These are phyloP conservation scores for Penicillium desertorum DNA, from an alignment of 495 filamentous ascomycete species.

Conservation along the genomic window DNA sequence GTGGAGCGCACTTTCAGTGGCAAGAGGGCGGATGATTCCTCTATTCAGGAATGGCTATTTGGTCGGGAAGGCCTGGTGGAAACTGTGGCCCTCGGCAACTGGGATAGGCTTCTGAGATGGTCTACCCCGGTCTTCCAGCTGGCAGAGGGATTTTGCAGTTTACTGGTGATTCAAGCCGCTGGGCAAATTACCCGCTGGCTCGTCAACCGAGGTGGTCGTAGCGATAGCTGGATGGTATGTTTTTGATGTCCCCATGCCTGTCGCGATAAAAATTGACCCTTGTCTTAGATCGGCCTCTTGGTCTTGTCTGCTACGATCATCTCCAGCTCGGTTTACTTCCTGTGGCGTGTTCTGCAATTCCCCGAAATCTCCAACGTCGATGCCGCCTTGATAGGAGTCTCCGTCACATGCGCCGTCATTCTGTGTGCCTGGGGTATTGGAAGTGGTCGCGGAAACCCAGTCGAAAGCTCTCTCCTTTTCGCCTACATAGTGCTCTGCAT, in stretches of 20 bases:
- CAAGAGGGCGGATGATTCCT: slow-evolving; percentile 61
- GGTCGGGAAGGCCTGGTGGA: slow-evolving; percentile 77
- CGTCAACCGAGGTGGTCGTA: slow-evolving; percentile 80
- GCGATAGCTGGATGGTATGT: slow-evolving; percentile 96
- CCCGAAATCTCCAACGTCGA: slow-evolving; percentile 92
- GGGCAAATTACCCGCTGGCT: slow-evolving; percentile 96
- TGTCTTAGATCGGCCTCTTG: slow-evolving; percentile 74
- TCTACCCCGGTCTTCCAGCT: slow-evolving; percentile 96
- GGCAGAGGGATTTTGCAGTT: slow-evolving; percentile 90
- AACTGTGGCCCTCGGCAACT: slow-evolving; percentile 73
- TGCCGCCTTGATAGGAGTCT: slow-evolving; percentile 86
- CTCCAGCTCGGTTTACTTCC: slow-evolving; percentile 91
- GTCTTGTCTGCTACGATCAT: slow-evolving; percentile 87
- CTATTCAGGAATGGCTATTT: slow-evolving; percentile 78
- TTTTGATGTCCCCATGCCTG: slow-evolving; percentile 16
- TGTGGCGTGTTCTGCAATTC: slow-evolving; percentile 92
- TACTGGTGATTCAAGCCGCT: slow-evolving; percentile 91
- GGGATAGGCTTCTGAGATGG: slow-evolving; percentile 87
- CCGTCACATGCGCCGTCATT: slow-evolving; percentile 87
- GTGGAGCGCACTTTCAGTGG: slow-evolving; percentile 75
- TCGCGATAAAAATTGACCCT: slow-evolving; percentile 29
- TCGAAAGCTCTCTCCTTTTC: slow-evolving; percentile 93
- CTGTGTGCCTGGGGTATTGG: slow-evolving; percentile 92
- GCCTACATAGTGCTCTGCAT: slow-evolving; percentile 96
- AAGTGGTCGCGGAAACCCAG: slow-evolving; percentile 89